Evolutionary conservation across 2,329 filamentous ascomycete genomes (phyloP), one percentile per base, ranked within the genome.

Genomic region (Ophiostoma novo-ulmi): DNA sequence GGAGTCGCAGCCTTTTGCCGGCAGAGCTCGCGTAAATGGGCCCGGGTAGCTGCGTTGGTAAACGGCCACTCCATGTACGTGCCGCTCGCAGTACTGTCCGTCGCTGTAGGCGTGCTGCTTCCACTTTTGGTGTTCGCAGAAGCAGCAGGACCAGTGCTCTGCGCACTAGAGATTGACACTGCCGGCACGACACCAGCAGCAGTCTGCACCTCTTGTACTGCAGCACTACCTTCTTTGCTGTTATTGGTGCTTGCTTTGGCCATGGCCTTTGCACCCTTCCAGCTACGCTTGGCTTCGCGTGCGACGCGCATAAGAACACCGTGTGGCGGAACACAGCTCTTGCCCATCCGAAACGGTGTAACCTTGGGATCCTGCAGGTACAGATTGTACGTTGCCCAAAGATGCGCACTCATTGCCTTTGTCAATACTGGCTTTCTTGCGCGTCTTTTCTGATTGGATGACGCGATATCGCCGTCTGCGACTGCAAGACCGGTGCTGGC

Each of bases 331-430:
- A 90, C 84, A 71, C 85, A 84, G 75, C 86, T 88, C 75, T 87
- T 88, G 72, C 87, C 85, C 70, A 89, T 82, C 69, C 86, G 84
- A 73, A 91, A 87, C 0, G 88, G 88, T 0, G 88, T 91, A 2
- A 90, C 87, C 67, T 86, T 87, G 65, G 88, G 88, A 74, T 91
- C 88, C 76, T 89, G 86, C 58, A 90, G 80, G 75, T 90, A 91
- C 69, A 88, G 80, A 71, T 85, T 80, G 76, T 89, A 91, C 0
- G 86, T 89, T 5, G 85, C 83, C 88, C 88, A 91, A 11, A 91
- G 78, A 75, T 91, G 88, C 14, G 85, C 81, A 78, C 82, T 87
- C 87, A 90, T 89, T 22, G 86, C 83, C 72, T 85, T 85, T 5
- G 87, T 89, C 88, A 88, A 90, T 0, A 83, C 84, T 0, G 85